Base-by-base conservation (phyloP, 2,329 filamentous ascomycete species). In the Curvularia sp. region DNA sequence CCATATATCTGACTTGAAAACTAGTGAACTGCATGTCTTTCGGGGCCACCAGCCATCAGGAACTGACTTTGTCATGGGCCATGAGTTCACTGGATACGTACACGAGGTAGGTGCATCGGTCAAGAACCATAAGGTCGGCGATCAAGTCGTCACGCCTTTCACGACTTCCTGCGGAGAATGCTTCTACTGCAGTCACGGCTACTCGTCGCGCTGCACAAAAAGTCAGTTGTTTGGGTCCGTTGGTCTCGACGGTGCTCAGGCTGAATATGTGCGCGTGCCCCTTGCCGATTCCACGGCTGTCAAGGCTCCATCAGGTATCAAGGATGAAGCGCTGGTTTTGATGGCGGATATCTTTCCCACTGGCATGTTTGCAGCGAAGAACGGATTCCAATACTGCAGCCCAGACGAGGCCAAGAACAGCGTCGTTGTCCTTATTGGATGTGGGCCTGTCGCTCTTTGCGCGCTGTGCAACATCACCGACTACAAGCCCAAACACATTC, bases 271-370 rank as follows among this genome's bases (percentile, higher is more conserved):
- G 59, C 68, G 78, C 5, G 85, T 96, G 13, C 93, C 93, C 0
- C 80, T 89, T 53, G 93, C 93, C 10, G 92, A 96, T 70, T 87
- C 87, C 34, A 96, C 92, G 0, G 86, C 89, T n/a, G 84, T 93
- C 71, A 89, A 88, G 69, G 89, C 92, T 0, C 89, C 90, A 0
- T 77, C 85, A 1, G 86, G 84, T 8, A 89, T 96, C 57, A 86
- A 89, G 19, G 89, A 94, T 66, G 85, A 90, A 63, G 87, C 87
- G 34, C 82, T 96, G 48, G 87, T 96, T 6, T 83, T 97, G 25
- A 96, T 97, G 93, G 92, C 91, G 15, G 93, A 97, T 73, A 96
- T 97, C 69, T 96, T 95, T 77, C 93, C 93, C 28, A 84, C 82
- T 0, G 91, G 93, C 7, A 96, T 87, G 79, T 96, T 93, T 68